Conservation (phyloP, 495 filamentous ascomycete genomes). For the Xylaria longipes region DNA sequence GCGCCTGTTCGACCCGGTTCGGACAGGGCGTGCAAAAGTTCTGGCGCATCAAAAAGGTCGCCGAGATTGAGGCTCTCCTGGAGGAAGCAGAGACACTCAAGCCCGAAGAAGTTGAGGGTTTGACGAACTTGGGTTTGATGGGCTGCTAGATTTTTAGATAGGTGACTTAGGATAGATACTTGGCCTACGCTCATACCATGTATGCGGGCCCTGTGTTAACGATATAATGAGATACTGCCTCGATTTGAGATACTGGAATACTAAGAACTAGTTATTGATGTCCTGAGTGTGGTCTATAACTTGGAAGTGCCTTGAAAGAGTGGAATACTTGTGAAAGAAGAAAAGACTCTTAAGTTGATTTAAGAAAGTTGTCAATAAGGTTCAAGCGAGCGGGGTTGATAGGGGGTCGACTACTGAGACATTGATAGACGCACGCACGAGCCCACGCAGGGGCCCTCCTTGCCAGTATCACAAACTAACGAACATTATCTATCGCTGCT, state of each 20-base stretch:
- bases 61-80: conserved; percentile 64
- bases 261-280: neutral
- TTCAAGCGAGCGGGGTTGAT: neutral
- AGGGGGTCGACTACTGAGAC: neutral
- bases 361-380: neutral
- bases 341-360: neutral
- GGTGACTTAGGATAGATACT: neutral
- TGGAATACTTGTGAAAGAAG: neutral
- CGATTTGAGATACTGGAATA: neutral
- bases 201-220: neutral
- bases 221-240: neutral
- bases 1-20: conserved; percentile 63
- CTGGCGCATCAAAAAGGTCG: conserved; percentile 71
- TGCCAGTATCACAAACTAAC: neutral
- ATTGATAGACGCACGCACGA: neutral
- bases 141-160: conserved; percentile 38
- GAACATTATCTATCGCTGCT: neutral
- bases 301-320: neutral
- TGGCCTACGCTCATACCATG: neutral
- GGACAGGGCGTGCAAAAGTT: conserved; percentile 72
- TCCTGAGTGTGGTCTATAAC: neutral
- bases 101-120: conserved; percentile 19
- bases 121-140: conserved; percentile 39
- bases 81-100: conserved; percentile 31
- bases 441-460: neutral